Evolutionary conservation across 192 early-diverging fungal genomes (phyloP), one percentile per base, ranked within the genome.

Genomic region (Helicostylum pulchrum): DNA sequence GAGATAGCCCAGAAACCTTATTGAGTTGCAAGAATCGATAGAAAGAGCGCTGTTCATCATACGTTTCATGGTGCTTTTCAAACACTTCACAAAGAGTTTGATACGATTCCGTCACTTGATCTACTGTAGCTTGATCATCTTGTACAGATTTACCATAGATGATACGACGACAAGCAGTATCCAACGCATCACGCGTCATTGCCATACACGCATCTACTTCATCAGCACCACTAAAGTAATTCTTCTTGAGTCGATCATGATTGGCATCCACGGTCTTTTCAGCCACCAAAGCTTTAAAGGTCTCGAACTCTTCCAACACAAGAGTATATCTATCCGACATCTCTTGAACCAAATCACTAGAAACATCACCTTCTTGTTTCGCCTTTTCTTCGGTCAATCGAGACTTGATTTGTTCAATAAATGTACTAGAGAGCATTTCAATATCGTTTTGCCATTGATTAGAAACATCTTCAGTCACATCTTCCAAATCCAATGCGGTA

Each of bases 11-110:
- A 1, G 48, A 36, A 1, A 64, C 51, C 9, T 64, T 53, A 15
- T 64, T 50, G 3, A 64, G 36, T 20, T 64, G 32, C 12, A 64
- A 31, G n/a, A 64, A 64, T 0, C 51, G 50, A 19, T 64, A 53
- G 34, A 53, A 51, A 15, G 62, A 64, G 15, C 50, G 32, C 5
- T 34, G 20, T 11, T 64, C 31, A 15, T 64, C 62, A 19, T 52
- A 53, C 19, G 39, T 26, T 30, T 64, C 50, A 34, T 20, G 31
- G 7, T 43, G 19, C 1, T 48, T 31, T 15, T 62, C 61, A 19
- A 62, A 51, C n/a, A 7, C 47, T 1, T 31, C 32, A 7, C 32
- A 39, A 1, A 51, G 19, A 15, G 47, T 1, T 4, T 34, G 31
- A 36, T 62, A 62, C 4, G 34, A 23, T 7, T 10, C 19, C 2